These are phyloP conservation scores for Echinochloa phyllopogon DNA, from an alignment of 176 grass and related monocot species.

Conservation along the genomic window DNA sequence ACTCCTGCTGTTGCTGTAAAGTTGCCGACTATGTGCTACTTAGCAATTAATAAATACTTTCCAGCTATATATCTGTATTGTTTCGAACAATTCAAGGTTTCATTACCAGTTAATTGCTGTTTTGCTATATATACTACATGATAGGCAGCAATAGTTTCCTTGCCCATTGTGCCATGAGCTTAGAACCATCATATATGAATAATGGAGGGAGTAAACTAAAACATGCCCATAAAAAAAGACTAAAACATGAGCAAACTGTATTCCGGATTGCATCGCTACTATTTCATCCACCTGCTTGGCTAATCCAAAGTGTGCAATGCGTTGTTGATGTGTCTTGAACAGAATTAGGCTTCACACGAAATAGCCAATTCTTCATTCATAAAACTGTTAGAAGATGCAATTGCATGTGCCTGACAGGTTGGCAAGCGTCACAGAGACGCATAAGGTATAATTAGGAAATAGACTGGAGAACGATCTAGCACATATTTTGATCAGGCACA, in stretches of 20 bases:
- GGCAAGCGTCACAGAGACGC: not conserved
- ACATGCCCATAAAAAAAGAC: too few species aligned
- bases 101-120: not conserved
- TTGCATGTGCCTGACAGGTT: not conserved
- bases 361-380: not conserved
- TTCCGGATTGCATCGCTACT: not conserved
- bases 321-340: not conserved
- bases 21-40: not conserved
- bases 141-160: too few species aligned
- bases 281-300: not conserved
- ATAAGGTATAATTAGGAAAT: not conserved
- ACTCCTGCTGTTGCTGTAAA: not conserved
- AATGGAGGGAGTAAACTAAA: too few species aligned
- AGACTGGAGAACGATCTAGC: not conserved
- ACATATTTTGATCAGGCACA: not conserved
- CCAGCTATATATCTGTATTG: not conserved
- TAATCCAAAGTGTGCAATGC: not conserved
- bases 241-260: not conserved
- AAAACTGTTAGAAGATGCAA: not conserved
- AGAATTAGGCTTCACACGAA: not conserved
- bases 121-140: not conserved
- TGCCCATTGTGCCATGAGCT: too few species aligned
- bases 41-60: not conserved
- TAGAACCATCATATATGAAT: too few species aligned
- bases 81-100: not conserved